Percentiles rank a stretch among this genome's conserved stretches.
Conservation (phyloP, 306 rosid genomes). For the Dicorynia guianensis region DNA sequence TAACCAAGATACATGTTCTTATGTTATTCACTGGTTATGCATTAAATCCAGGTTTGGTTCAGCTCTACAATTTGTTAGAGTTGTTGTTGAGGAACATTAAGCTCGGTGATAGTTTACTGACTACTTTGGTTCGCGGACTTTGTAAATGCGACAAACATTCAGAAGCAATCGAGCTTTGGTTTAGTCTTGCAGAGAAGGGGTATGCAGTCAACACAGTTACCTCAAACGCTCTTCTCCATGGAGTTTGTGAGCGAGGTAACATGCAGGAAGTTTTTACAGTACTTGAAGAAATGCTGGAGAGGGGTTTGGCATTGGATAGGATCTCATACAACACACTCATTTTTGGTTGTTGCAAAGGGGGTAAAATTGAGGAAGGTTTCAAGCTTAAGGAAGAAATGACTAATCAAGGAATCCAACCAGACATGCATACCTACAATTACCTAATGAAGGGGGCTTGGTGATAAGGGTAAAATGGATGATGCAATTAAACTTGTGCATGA, state of each 20-base stretch:
- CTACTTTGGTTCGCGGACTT: conserved; percentile 65
- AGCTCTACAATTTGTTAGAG: conserved; percentile 54
- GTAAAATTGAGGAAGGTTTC: conserved; percentile 57
- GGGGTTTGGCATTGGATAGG: conserved; percentile 62
- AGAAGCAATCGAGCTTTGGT: conserved; percentile 75
- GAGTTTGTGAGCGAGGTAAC: conserved; percentile 62
- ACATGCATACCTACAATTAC: conserved; percentile 65
- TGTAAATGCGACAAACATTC: conserved; percentile 62
- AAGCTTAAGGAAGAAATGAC: conserved; percentile 68
- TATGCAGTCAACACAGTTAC: conserved; percentile 59
- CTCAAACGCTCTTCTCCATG: conserved; percentile 76
- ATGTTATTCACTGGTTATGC: conserved; percentile 60
- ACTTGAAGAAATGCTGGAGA: conserved; percentile 58
- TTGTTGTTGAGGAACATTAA: conserved; percentile 60
- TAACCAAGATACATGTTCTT: conserved; percentile 58
- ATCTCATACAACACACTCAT: conserved; percentile 77
- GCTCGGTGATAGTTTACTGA: conserved; percentile 64
- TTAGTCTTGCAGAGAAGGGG: conserved; percentile 60
- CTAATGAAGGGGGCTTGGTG: conserved; percentile 65
- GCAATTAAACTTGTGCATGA: conserved; percentile 61
- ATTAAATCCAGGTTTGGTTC: conserved; percentile 52
- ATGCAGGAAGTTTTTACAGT: conserved; percentile 53
- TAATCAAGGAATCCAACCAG: conserved; percentile 62
- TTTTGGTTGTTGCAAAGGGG: conserved; percentile 65
- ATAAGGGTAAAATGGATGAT: conserved; percentile 68